phyloP scores from a whole-genome alignment of 768 basidiomycete genomes.

The Astraeus odoratus region DNA sequence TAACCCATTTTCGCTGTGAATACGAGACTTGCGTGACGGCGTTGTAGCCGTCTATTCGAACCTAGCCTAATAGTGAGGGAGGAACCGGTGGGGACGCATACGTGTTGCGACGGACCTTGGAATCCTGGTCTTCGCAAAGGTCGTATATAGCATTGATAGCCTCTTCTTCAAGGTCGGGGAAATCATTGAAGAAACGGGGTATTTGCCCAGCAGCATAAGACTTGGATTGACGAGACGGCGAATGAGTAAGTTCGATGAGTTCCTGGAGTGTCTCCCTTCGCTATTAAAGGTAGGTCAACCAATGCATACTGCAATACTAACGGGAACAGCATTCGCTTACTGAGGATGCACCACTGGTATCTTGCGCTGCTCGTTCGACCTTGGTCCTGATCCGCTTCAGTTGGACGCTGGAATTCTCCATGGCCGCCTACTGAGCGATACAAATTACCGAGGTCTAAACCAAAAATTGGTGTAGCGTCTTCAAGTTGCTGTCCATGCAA shows the following conservation, averaged over 20 bases:
- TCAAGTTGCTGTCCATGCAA: no score
- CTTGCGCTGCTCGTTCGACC: constrained; percentile 40
- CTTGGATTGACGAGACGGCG: constrained; percentile 35
- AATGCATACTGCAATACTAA: constrained; percentile 6
- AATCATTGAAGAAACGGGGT: constrained; percentile 53
- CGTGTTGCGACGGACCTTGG: constrained; percentile 32
- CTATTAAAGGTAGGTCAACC: constrained; percentile 27
- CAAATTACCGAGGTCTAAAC: neutral
- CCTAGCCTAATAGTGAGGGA: constrained; percentile 36
- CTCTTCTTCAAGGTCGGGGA: constrained; percentile 65
- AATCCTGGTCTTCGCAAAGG: constrained; percentile 62
- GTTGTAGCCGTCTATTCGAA: constrained; percentile 62
- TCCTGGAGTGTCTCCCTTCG: constrained; percentile 44
- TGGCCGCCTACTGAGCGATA: constrained; percentile 2
- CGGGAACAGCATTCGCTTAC: constrained; percentile 25
- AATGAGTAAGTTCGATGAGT: constrained; percentile 49
- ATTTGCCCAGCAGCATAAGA: constrained; percentile 53
- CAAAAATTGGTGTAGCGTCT: neutral
- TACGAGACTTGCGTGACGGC: constrained; percentile 48
- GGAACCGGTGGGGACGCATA: constrained; percentile 5
- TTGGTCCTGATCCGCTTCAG: constrained; percentile 22
- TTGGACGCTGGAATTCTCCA: constrained; percentile 16
- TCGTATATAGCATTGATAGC: constrained; percentile 77
- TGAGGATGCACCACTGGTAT: constrained; percentile 29
- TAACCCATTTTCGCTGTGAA: constrained; percentile 51